phyloP scores from a whole-genome alignment of 192 early-diverging fungal genomes.

The Entomortierella beljakovae region DNA sequence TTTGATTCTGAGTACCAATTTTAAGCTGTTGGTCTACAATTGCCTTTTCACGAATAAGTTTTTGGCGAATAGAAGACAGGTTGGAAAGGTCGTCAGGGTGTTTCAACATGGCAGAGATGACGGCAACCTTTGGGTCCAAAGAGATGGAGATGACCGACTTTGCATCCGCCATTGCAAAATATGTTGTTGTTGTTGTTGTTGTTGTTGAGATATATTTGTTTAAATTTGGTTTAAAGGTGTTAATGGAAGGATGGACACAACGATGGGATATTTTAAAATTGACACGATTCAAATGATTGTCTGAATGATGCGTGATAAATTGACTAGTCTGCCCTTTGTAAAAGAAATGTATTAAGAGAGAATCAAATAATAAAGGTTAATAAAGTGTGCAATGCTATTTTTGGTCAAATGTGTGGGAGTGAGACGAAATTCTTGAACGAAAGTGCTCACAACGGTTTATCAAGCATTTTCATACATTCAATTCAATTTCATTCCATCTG shows the following conservation, averaged over 20 bases:
- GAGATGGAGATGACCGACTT: conserved; percentile 47
- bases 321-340: no score
- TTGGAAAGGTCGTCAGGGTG: conserved; percentile 97
- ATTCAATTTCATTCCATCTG: no score
- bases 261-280: not conserved
- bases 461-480: no score
- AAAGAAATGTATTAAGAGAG: no score
- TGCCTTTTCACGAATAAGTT: conserved; percentile 89
- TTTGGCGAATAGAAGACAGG: conserved; percentile 80
- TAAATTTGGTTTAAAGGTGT: no score
- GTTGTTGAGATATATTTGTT: not conserved
- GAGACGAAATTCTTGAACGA: no score
- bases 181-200: not conserved
- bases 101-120: conserved; percentile 85
- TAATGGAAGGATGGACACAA: not conserved
- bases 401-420: no score
- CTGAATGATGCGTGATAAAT: no score
- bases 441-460: no score
- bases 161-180: conserved; percentile 36
- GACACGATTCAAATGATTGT: no score
- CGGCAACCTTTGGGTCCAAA: conserved; percentile 78
- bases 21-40: conserved; percentile 96
- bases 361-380: no score
- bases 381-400: no score
- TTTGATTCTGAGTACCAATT: conserved; percentile 90